phyloP scores from a whole-genome alignment of 805 yeast species.

The Wickerhamiella allomyrinae region DNA sequence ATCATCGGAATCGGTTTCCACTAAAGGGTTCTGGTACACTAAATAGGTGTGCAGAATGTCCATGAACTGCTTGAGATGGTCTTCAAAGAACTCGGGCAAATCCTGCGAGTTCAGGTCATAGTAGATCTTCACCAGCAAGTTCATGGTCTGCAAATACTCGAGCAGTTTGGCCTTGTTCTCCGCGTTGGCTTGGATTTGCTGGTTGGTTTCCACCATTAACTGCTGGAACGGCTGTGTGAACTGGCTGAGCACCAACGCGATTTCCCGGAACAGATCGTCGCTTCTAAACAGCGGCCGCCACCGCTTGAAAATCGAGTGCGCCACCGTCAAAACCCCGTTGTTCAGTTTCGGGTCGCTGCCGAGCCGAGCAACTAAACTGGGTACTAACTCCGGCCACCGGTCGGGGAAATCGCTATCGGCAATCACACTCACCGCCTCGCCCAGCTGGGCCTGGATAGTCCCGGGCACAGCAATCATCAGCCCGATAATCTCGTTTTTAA shows the following conservation, averaged over 20 bases:
- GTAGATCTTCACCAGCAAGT: slow-evolving; percentile 64
- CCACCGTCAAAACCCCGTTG: slow-evolving; percentile 77
- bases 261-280: slow-evolving; percentile 78
- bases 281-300: slow-evolving; percentile 94
- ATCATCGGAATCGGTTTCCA: slow-evolving; percentile 47
- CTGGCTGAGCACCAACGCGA: slow-evolving; percentile 69
- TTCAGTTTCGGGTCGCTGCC: slow-evolving; percentile 47
- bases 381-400: slow-evolving; percentile 57
- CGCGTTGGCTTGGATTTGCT: slow-evolving; percentile 35
- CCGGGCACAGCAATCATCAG: slow-evolving; percentile 69
- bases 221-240: slow-evolving; percentile 67
- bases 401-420: slow-evolving; percentile 96
- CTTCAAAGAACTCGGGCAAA: slow-evolving; percentile 95
- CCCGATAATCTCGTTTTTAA: slow-evolving; percentile 68
- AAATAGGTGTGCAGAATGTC: slow-evolving; percentile 68
- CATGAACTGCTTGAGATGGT: slow-evolving; percentile 67
- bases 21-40: slow-evolving; percentile 38
- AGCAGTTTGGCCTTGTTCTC: slow-evolving; percentile 37
- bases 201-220: slow-evolving; percentile 52
- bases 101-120: slow-evolving; percentile 95
- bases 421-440: slow-evolving; percentile 81
- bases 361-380: slow-evolving; percentile 49
- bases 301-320: slow-evolving; percentile 89
- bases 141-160: slow-evolving; percentile 28
- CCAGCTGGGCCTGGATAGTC: slow-evolving; percentile 71